A percentile compares a stretch with the other conserved stretches of the same genome.
Evolutionary conservation across 225 moss, liverwort and hornwort species (phyloP).

Genomic region (Rhytidiadelphus loreus): DNA sequence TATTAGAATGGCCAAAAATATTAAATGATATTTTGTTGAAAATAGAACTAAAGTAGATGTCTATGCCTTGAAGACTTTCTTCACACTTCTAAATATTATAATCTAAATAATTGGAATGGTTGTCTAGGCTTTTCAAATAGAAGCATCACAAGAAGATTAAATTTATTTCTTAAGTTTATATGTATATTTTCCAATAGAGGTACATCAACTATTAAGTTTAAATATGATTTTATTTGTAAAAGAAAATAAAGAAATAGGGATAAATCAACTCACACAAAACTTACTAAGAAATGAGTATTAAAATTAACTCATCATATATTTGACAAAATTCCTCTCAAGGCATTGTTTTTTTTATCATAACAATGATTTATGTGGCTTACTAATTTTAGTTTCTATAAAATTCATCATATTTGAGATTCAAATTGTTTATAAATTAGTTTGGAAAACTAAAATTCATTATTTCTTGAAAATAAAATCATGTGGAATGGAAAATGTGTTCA

Average conservation of each 20-base stretch:
- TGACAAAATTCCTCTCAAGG: background rate
- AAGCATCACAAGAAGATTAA: background rate
- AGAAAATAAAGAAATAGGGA: background rate
- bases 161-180: background rate
- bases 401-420: background rate
- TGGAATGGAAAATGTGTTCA: slow-evolving; percentile 2
- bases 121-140: background rate
- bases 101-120: no score
- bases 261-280: fast-evolving
- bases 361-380: no score
- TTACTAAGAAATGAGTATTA: no score
- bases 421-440: background rate
- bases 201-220: no score
- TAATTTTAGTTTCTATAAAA: no score
- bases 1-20: background rate
- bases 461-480: background rate
- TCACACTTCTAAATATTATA: no score
- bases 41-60: no score
- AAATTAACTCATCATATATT: background rate
- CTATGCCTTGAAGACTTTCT: background rate
- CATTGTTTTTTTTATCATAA: no score
- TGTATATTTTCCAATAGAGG: background rate
- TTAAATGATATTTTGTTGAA: background rate
- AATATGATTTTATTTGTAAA: background rate
- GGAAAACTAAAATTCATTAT: background rate